Evolutionary conservation across 768 basidiomycete species (phyloP).

Genomic region (Lactarius hengduanensis): DNA sequence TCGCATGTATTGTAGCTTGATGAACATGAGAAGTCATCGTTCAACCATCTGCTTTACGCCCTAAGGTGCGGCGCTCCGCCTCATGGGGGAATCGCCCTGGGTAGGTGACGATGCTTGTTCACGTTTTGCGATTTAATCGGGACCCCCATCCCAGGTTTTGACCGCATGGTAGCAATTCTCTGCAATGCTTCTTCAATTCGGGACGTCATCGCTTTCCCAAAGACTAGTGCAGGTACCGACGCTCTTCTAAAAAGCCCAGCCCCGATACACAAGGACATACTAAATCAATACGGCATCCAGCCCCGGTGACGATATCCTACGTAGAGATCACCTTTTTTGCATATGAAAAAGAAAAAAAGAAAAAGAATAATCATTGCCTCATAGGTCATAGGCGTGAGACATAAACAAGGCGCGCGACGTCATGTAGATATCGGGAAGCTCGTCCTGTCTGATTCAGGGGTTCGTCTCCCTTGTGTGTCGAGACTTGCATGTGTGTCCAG

Average conservation of each 20-base stretch:
- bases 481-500: conserved; percentile 27
- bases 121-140: background rate
- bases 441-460: conserved; percentile 36
- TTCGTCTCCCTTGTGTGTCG: conserved; percentile 33
- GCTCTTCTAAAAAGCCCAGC: conserved; percentile 89
- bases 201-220: conserved; percentile 97
- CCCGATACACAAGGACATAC: conserved; percentile 46
- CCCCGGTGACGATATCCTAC: conserved; percentile 28
- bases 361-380: conserved; percentile 11
- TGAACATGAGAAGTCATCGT: conserved; percentile 68
- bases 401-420: conserved; percentile 16
- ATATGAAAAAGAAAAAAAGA: background rate
- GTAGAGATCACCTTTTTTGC: conserved; percentile 13
- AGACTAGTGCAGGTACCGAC: conserved; percentile 81
- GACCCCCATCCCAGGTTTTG: conserved; percentile 63
- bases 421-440: conserved; percentile 32
- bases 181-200: conserved; percentile 85
- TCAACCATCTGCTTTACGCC: conserved; percentile 83
- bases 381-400: conserved; percentile 10
- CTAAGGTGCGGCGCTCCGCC: conserved; percentile 90
- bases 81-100: conserved; percentile 92
- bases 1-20: conserved; percentile 51
- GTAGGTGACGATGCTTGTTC: conserved; percentile 41
- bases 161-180: conserved; percentile 88
- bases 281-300: conserved; percentile 65